Conservation (phyloP, 768 basidiomycete species). For the Pulveroboletus sp. region DNA sequence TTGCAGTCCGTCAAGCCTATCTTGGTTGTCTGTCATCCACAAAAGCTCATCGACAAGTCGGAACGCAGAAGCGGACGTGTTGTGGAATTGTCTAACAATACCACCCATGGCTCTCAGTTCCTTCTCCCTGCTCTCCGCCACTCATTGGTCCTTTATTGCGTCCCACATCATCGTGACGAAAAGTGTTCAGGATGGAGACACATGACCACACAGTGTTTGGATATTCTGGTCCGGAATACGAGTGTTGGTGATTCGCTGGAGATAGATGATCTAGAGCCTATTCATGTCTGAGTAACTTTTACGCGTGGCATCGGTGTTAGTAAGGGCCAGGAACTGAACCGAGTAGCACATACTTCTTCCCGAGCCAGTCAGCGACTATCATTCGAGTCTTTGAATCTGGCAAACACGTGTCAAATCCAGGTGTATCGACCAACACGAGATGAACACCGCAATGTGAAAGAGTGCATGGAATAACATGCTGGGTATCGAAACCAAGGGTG, state of each 20-base stretch:
- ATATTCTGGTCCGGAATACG: conserved; percentile 35
- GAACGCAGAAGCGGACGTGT: too few relatives aligned
- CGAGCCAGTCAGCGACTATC: conserved; percentile 19
- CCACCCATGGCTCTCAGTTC: conserved; percentile 20
- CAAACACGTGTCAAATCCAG: conserved; percentile 19
- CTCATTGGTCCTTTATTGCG: conserved; percentile 10
- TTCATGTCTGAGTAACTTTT: conserved; percentile 7
- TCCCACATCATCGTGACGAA: conserved; percentile 42
- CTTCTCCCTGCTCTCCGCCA: conserved; percentile 13
- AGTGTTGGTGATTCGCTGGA: conserved; percentile 34
- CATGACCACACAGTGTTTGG: too few relatives aligned
- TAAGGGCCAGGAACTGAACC: not conserved
- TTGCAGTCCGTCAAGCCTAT: too few relatives aligned
- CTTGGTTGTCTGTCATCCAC: too few relatives aligned
- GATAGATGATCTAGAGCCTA: conserved; percentile 31
- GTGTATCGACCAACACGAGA: conserved; percentile 19
- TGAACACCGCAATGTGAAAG: not conserved
- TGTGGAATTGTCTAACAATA: not conserved
- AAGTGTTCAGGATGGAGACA: too few relatives aligned
- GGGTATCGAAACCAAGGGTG: conserved; percentile 12
- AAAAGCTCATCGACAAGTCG: too few relatives aligned
- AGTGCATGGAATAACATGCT: conserved; percentile 1
- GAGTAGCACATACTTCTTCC: conserved; percentile 8
- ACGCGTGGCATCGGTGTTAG: not conserved
- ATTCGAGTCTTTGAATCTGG: too few relatives aligned